Evolutionary conservation across 768 basidiomycete genomes (phyloP), one percentile per base, ranked within the genome.

Genomic region (Pleurotus tuber-regium): DNA sequence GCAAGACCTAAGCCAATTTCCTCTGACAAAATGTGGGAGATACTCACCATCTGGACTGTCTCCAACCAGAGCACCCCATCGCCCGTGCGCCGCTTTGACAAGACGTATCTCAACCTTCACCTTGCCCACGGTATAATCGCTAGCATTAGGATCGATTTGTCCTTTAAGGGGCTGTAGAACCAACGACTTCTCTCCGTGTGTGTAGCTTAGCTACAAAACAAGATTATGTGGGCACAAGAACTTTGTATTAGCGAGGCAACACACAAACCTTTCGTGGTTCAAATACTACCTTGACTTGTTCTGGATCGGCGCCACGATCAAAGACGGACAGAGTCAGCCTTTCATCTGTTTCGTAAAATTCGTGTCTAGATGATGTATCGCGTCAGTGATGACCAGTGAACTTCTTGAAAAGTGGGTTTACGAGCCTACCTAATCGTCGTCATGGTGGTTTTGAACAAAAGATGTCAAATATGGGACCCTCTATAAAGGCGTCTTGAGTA

Each of bases 61-160:
- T 11, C 90, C 87, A 41, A 86, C 73, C 25, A 96, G 75, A 16
- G 67, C 69, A 14, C 81, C 83, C 96, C 95, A 98, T 48, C 89
- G 69, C 12, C 84, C 87, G 3, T 66, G 68, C 1, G 67, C 77
- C 55, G 73, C 72, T 71, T 98, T 98, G 39, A 62, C 72, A 23
- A 99, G 74, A 18, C 80, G 79, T 48, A 98, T 67, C 68, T 99
- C 96, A 50, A 98, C 78, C 67, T 98, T 98, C 59, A 93, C 84
- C 63, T 86, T 88, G 18, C 91, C 82, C 14, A 95, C 83, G 9
- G 82, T 82, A 64, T 72, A 87, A 21, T 76, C 74, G 58, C 83
- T 82, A 52, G 74, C 70, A 25, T 73, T 72, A 4, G 86, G 70
- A 63, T 87, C 79, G 61, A 98, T 91, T 63, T 85, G 82, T 35